Evolutionary conservation across 2,329 filamentous ascomycete genomes (phyloP).

Genomic region (Leptosphaerulina australis): DNA sequence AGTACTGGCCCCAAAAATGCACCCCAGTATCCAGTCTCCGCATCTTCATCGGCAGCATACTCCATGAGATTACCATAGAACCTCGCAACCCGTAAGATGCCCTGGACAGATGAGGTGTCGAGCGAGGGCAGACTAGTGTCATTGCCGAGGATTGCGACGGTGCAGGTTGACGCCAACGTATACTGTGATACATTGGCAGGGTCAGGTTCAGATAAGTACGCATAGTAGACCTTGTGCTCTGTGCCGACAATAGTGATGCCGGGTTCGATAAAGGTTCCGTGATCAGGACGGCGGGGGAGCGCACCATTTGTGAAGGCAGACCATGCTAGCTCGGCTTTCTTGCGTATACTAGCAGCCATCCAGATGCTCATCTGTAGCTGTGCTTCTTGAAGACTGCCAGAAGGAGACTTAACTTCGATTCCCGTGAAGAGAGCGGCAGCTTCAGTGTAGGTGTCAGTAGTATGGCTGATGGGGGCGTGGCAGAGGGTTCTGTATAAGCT

Average conservation of each 20-base stretch:
- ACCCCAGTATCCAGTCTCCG: no score
- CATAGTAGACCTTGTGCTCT: conserved; percentile 25
- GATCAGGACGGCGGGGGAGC: no score
- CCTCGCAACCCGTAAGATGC: conserved; percentile 10
- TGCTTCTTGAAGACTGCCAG: conserved; percentile 23
- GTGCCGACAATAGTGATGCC: conserved; percentile 23
- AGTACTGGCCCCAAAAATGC: no score
- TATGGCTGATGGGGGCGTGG: no score
- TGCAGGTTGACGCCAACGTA: no score
- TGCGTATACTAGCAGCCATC: conserved; percentile 27
- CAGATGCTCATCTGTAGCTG: conserved; percentile 26
- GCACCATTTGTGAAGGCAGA: conserved; percentile 3
- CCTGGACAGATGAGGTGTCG: conserved; percentile 22
- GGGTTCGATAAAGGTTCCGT: conserved; percentile 20
- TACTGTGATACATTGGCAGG: no score
- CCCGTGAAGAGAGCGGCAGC: conserved; percentile 20
- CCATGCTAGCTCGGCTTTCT: conserved; percentile 24
- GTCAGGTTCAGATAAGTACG: no score
- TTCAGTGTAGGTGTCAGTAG: conserved; percentile 8
- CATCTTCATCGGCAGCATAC: no score
- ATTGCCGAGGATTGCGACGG: conserved; percentile 21
- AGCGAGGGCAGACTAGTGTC: conserved; percentile 16
- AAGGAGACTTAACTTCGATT: conserved; percentile 26
- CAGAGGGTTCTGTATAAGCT: no score
- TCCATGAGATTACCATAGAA: neutral